Base-by-base conservation (phyloP, 1,139 yeast species). In the Magnusiomyces paraingens region DNA sequence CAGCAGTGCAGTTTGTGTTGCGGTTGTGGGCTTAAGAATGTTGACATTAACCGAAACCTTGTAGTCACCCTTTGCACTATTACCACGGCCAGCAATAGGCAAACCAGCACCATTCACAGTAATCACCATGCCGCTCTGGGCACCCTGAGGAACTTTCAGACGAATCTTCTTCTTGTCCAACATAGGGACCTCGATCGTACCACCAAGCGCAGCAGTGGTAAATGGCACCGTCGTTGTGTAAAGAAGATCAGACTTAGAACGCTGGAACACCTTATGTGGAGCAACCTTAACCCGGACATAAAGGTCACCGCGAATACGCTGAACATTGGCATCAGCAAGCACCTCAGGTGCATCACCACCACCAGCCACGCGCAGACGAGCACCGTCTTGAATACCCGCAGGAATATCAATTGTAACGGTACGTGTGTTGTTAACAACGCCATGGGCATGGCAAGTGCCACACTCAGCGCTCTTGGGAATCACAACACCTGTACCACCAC, bases 141-240 rank as follows among this genome's bases (percentile, higher is more conserved):
- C 88, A 1, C 96, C 98, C 0, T 88, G 75, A 51, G 95, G 83
- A n/a, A 94, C 83, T 68, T 83, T 87, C 55, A 93, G 72, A 67
- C 90, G 85, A 57, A 94, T 75, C 47, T 67, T 69, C 11, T 36
- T 18, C 11, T 17, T 45, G 17, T 21, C 48, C 39, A 93, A 79
- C 0, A 98, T 91, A 41, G 98, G 98, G 14, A 93, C 82, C 49
- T 85, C 81, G 32, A 93, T 79, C 52, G 82, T 83, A 39, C 99
- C 99, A 56, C 99, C 99, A 50, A 93, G 75, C 0, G 96, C 93
- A 1, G 99, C 99, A 0, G 99, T 93, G 1, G 99, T 93, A 83
- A 90, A 87, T 50, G 94, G 85, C 53, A 93, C 82, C 48, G 81
- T 81, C 52, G 84, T 82, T 40, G 77, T 74, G 64, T 82, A 78